phyloP scores from a whole-genome alignment of 345 rosid genomes.

The Eucalyptus regnans region DNA sequence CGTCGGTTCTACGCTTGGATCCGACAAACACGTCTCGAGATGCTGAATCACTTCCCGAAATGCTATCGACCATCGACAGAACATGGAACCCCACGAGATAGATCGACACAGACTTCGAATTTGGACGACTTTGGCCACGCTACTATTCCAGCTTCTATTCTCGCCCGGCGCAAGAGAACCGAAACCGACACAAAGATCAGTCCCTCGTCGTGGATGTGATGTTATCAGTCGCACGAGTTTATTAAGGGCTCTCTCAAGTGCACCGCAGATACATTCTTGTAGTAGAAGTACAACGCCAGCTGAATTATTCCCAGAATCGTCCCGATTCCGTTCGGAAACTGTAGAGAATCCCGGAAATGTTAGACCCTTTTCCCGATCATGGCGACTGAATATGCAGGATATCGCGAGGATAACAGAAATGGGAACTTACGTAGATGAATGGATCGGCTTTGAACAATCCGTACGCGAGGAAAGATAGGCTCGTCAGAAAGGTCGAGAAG shows the following conservation, averaged over 20 bases:
- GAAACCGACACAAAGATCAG: not conserved
- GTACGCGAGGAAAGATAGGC: conserved; percentile 31
- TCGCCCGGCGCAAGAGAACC: not conserved
- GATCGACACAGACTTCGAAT: not conserved
- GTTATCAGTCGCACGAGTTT: not conserved
- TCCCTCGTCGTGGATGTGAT: not conserved
- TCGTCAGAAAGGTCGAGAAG: conserved; percentile 32
- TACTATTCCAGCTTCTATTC: not conserved
- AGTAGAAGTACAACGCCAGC: conserved; percentile 17
- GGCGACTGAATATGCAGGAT: not conserved
- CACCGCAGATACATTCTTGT: conserved; percentile 6
- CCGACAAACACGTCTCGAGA: not conserved
- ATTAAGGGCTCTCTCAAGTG: conserved; percentile 14
- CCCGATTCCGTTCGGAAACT: conserved; percentile 47
- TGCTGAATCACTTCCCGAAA: not conserved
- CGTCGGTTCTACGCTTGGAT: not conserved
- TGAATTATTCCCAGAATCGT: conserved; percentile 24
- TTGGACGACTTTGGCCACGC: not conserved
- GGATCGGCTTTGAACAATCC: conserved; percentile 28
- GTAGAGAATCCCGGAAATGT: not conserved
- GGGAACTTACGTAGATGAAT: conserved; percentile 25
- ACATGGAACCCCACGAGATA: not conserved
- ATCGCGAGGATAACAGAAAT: not conserved
- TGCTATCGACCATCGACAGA: not conserved
- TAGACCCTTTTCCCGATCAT: not conserved